phyloP scores from a whole-genome alignment of 1,139 yeast genomes.

The Nakaseomyces uthaithaninus region DNA sequence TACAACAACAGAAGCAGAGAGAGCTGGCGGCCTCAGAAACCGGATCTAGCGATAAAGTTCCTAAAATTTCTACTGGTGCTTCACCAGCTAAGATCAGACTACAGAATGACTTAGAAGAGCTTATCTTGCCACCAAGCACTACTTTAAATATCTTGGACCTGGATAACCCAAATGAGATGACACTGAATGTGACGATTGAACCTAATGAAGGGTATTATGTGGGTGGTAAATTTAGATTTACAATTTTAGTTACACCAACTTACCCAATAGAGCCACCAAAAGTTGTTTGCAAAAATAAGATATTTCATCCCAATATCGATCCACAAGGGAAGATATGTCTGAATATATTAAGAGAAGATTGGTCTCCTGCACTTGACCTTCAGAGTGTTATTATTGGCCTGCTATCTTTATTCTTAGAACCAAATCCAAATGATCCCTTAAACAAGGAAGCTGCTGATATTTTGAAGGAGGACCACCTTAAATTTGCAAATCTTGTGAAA shows the following conservation, averaged over 20 bases:
- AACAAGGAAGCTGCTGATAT: slow-evolving; percentile 83
- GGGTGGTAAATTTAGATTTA: slow-evolving; percentile 61
- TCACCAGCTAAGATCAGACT: slow-evolving; percentile 48
- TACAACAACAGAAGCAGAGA: slow-evolving; percentile 51
- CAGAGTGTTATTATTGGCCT: slow-evolving; percentile 80
- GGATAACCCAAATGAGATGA: slow-evolving; percentile 2
- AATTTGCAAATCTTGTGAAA: slow-evolving; percentile 52
- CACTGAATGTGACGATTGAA: slow-evolving; percentile 43
- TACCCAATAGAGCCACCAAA: slow-evolving; percentile 94
- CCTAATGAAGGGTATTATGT: slow-evolving; percentile 81
- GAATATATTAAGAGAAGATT: slow-evolving; percentile 85
- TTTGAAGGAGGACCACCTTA: slow-evolving; percentile 48
- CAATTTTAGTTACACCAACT: slow-evolving; percentile 54
- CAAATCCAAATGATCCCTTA: slow-evolving; percentile 86
- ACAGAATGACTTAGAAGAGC: slow-evolving; percentile 52
- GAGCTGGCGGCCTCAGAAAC: slow-evolving; percentile 17
- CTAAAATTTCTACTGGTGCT: slow-evolving; percentile 9
- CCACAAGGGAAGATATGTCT: slow-evolving; percentile 84
- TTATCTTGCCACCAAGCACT: slow-evolving; percentile 61
- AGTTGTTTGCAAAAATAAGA: slow-evolving; percentile 59
- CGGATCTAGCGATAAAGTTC: background rate
- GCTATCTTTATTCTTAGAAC: slow-evolving; percentile 78
- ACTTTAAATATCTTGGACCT: slow-evolving; percentile 32
- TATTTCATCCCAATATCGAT: slow-evolving; percentile 93
- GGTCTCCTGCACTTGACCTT: slow-evolving; percentile 88